Conservation (phyloP, 106 monocot species). For the Dioscorea zingiberensis region DNA sequence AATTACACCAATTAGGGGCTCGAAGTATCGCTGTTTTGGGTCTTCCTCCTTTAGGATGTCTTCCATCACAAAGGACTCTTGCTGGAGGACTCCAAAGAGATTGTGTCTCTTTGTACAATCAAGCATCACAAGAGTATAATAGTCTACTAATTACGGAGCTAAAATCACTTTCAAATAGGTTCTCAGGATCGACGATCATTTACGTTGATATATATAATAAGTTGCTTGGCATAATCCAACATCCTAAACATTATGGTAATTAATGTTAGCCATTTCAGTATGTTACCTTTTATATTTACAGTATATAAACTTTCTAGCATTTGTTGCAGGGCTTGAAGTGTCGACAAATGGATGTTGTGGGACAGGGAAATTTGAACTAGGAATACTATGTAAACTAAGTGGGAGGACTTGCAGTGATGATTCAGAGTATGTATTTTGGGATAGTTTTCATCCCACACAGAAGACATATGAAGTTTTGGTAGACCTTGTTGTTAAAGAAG, state of each 20-base stretch:
- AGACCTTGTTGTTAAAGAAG: slow-evolving; percentile 1
- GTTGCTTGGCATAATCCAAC: neutral
- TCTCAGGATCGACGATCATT: slow-evolving; percentile 3
- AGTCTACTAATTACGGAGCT: neutral
- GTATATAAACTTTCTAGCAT: neutral
- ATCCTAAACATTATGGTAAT: slow-evolving; percentile 3
- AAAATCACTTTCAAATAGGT: neutral
- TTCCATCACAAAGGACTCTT: slow-evolving; percentile 7
- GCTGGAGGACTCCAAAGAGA: neutral
- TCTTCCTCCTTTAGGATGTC: slow-evolving; percentile 11
- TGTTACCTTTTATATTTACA: too few relatives aligned
- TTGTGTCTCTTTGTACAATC: neutral
- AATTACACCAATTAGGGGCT: slow-evolving; percentile 4
- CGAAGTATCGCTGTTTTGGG: slow-evolving; percentile 7
- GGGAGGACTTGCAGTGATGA: slow-evolving; percentile 17
- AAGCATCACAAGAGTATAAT: neutral
- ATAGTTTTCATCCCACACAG: slow-evolving; percentile 31
- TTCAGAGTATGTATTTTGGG: slow-evolving; percentile 38
- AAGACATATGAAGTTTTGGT: slow-evolving; percentile 19
- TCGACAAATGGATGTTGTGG: slow-evolving; percentile 31
- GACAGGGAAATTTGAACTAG: slow-evolving; percentile 15
- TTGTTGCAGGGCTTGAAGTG: slow-evolving; percentile 21
- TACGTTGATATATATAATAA: slow-evolving; percentile 4
- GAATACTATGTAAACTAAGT: slow-evolving; percentile 19
- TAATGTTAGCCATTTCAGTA: neutral